Conservation (phyloP, 768 basidiomycete species). For the Russula dissimulans region DNA sequence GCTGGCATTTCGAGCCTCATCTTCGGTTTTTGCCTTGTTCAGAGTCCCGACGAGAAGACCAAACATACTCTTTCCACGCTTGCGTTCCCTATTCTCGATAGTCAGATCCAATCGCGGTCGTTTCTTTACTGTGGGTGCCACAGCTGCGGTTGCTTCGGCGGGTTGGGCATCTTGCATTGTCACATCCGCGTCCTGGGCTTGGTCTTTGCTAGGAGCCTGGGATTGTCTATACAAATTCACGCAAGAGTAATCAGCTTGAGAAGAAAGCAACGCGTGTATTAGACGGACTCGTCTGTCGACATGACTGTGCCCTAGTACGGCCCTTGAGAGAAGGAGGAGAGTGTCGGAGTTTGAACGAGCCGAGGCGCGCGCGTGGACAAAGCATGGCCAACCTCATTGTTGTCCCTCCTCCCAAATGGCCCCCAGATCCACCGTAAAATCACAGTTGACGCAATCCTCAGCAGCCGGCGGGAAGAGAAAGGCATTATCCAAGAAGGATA, state of each 20-base stretch:
- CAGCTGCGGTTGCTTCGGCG: constrained; percentile 20
- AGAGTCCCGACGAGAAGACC: constrained; percentile 75
- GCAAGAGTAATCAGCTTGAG: not conserved
- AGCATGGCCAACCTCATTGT: not conserved
- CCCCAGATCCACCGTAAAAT: constrained; percentile 8
- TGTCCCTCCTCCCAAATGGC: not conserved
- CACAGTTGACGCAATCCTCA: constrained; percentile 1
- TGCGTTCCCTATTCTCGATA: constrained; percentile 51
- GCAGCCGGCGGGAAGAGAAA: constrained; percentile 14
- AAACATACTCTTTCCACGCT: constrained; percentile 84
- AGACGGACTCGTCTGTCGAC: constrained; percentile 20
- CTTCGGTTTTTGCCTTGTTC: constrained; percentile 82
- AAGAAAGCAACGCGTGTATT: not conserved
- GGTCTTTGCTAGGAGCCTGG: constrained; percentile 2
- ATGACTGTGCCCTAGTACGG: not conserved
- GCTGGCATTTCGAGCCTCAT: constrained; percentile 75
- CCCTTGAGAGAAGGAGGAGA: constrained; percentile 3
- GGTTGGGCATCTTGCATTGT: constrained; percentile 20
- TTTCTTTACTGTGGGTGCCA: constrained; percentile 37
- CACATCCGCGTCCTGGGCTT: constrained; percentile 14
- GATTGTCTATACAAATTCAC: not conserved
- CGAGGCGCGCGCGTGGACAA: constrained; percentile 3
- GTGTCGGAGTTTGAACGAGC: constrained; percentile 8
- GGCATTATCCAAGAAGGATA: constrained; percentile 27
- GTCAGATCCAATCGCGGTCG: constrained; percentile 67